These are phyloP conservation scores for Sporothrix variecibatus DNA, from an alignment of 2,329 filamentous ascomycete genomes.

Conservation along the genomic window DNA sequence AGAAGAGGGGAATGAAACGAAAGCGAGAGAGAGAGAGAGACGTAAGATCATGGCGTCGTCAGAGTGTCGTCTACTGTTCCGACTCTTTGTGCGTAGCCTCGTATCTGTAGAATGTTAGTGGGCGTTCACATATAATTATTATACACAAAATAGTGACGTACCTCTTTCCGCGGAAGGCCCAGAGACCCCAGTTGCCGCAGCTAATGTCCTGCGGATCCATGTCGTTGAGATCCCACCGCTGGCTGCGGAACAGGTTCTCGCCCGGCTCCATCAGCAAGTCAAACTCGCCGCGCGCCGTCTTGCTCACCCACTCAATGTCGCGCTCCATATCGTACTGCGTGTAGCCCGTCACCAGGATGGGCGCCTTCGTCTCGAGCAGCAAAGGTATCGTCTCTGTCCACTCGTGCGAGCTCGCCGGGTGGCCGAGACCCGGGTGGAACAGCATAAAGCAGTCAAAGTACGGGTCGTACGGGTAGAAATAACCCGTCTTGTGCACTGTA, in stretches of 20 bases:
- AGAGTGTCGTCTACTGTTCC: slow-evolving; percentile 14
- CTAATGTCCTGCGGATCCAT: slow-evolving; percentile 90
- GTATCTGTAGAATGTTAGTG: slow-evolving; percentile 27
- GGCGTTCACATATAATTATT: neutral
- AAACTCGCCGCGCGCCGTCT: slow-evolving; percentile 85
- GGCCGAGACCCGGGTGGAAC: slow-evolving; percentile 94
- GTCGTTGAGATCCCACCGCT: slow-evolving; percentile 97
- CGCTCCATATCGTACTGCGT: slow-evolving; percentile 93
- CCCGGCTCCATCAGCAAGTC: slow-evolving; percentile 89
- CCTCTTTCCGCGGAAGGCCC: slow-evolving; percentile 97
- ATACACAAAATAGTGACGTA: slow-evolving; percentile 47
- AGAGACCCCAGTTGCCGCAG: slow-evolving; percentile 95
- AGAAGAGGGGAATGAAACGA: neutral
- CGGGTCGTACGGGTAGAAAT: slow-evolving; percentile 93
- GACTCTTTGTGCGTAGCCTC: slow-evolving; percentile 30
- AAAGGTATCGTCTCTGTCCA: slow-evolving; percentile 90
- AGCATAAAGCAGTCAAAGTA: slow-evolving; percentile 98
- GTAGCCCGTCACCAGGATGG: slow-evolving; percentile 92
- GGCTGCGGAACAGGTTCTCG: slow-evolving; percentile 89
- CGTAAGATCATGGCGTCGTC: neutral
- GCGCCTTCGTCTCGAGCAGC: slow-evolving; percentile 91
- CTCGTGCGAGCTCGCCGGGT: slow-evolving; percentile 89
- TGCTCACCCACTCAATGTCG: slow-evolving; percentile 85
- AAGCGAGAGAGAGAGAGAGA: neutral
- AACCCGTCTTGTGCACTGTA: slow-evolving; percentile 85